phyloP scores from a whole-genome alignment of 495 filamentous ascomycete species.

The Hypoxylon crocopeplum region DNA sequence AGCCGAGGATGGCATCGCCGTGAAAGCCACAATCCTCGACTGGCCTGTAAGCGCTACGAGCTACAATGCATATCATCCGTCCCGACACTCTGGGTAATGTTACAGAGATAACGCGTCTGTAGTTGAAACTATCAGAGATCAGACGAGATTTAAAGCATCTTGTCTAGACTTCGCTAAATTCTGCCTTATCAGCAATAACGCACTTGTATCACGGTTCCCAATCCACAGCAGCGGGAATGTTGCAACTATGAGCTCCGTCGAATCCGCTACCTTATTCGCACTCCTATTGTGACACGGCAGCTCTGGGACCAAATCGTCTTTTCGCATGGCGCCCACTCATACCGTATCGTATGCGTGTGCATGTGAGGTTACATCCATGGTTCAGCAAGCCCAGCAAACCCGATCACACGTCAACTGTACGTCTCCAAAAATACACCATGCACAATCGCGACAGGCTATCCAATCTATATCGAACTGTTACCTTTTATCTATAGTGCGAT shows the following conservation, averaged over 20 bases:
- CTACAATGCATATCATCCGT: conserved; percentile 23
- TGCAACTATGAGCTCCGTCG: neutral
- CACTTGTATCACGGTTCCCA: neutral
- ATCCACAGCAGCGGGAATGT: neutral
- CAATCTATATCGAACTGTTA: too few species aligned
- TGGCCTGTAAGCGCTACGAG: neutral
- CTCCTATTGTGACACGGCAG: neutral
- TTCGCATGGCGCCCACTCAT: neutral
- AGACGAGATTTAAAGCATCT: too few species aligned
- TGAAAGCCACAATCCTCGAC: neutral
- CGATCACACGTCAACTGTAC: neutral
- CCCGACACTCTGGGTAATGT: conserved; percentile 26
- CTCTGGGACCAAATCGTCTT: conserved; percentile 1
- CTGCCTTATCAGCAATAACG: neutral
- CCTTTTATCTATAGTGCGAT: neutral
- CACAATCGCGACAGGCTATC: neutral
- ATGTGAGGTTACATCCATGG: conserved; percentile 22
- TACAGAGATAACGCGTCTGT: conserved; percentile 18
- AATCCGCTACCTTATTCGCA: neutral
- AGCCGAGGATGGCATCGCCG: neutral
- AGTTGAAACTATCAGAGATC: too few species aligned
- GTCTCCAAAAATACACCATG: conserved; percentile 8
- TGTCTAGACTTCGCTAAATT: neutral
- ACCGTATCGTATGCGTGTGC: neutral
- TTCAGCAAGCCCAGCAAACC: conserved; percentile 4